A percentile compares a stretch with the other conserved stretches of the same genome.
Evolutionary conservation across 495 filamentous ascomycete genomes (phyloP).

Genomic region (Penicillium mononematosum): DNA sequence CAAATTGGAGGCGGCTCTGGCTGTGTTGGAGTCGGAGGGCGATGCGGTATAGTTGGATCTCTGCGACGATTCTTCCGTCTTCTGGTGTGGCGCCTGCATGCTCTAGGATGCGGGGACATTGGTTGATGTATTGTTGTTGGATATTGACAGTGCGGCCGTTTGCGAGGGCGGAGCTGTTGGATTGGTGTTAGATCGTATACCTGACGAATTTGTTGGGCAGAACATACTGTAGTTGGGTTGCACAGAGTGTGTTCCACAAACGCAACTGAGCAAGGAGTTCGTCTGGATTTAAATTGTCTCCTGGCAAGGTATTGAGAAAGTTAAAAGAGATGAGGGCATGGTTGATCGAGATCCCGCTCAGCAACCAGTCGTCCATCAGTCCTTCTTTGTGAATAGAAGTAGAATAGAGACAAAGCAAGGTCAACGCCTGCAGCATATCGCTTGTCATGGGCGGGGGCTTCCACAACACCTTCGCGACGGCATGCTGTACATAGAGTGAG

Average conservation of each 20-base stretch:
- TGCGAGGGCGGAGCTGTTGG: constrained; percentile 34
- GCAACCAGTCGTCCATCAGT: constrained; percentile 43
- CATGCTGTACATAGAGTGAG: constrained; percentile 39
- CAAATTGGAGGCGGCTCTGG: constrained; percentile 31
- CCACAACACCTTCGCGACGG: constrained; percentile 36
- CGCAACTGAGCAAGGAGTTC: constrained; percentile 38
- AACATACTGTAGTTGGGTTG: constrained; percentile 41
- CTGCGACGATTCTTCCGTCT: constrained; percentile 38
- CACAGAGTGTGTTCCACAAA: constrained; percentile 42
- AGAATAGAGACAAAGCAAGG: constrained; percentile 40
- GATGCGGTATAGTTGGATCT: constrained; percentile 40
- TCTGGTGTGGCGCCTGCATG: constrained; percentile 35
- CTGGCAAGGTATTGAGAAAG: constrained; percentile 29
- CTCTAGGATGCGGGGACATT: constrained; percentile 38
- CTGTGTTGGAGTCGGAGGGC: constrained; percentile 31
- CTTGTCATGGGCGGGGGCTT: constrained; percentile 33
- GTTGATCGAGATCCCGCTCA: constrained; percentile 45
- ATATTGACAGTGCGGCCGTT: constrained; percentile 39
- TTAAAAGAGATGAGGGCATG: constrained; percentile 39
- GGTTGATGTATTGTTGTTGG: constrained; percentile 35
- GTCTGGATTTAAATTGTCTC: constrained; percentile 29
- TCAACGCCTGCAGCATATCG: constrained; percentile 39
- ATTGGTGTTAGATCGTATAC: constrained; percentile 4
- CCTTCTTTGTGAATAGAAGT: constrained; percentile 37
- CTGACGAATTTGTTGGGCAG: neutral